phyloP scores from a whole-genome alignment of 805 yeast species.

The Metschnikowia koreensis region DNA sequence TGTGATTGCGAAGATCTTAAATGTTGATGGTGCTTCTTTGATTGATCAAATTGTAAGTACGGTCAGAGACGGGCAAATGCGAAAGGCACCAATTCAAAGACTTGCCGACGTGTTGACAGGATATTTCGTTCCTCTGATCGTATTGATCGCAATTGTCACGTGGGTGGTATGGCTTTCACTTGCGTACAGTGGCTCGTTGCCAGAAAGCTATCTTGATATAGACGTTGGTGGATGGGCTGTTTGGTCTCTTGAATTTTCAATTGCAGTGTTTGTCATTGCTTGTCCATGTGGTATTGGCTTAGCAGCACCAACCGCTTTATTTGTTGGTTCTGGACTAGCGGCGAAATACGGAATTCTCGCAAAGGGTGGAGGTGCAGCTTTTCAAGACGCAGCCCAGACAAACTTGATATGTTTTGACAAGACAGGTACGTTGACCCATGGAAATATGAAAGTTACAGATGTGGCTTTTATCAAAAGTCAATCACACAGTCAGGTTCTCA shows the following conservation, averaged over 20 bases:
- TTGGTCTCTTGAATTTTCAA: slow-evolving; percentile 76
- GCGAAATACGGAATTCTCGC: slow-evolving; percentile 75
- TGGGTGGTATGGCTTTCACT: slow-evolving; percentile 69
- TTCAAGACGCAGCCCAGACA: slow-evolving; percentile 69
- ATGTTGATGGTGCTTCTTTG: slow-evolving; percentile 62
- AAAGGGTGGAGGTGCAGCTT: slow-evolving; percentile 79
- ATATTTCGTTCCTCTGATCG: slow-evolving; percentile 69
- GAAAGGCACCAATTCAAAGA: slow-evolving; percentile 71
- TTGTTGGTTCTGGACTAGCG: slow-evolving; percentile 76
- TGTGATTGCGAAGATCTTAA: slow-evolving; percentile 52
- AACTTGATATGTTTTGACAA: slow-evolving; percentile 72
- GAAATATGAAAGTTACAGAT: slow-evolving; percentile 57
- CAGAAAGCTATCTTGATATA: slow-evolving; percentile 54
- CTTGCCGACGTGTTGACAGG: slow-evolving; percentile 68
- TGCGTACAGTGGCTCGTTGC: slow-evolving; percentile 54
- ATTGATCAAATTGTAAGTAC: slow-evolving; percentile 67
- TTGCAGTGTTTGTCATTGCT: slow-evolving; percentile 78
- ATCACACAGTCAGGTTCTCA: slow-evolving; percentile 14
- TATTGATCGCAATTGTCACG: slow-evolving; percentile 55
- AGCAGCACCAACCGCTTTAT: slow-evolving; percentile 82
- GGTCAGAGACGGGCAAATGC: slow-evolving; percentile 71
- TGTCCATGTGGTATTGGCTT: slow-evolving; percentile 86
- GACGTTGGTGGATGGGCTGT: slow-evolving; percentile 73
- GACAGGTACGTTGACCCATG: slow-evolving; percentile 76
- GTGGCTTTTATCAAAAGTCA: slow-evolving; percentile 28